phyloP scores from a whole-genome alignment of 164 flowering plant species.

The Nymphaea thermarum region DNA sequence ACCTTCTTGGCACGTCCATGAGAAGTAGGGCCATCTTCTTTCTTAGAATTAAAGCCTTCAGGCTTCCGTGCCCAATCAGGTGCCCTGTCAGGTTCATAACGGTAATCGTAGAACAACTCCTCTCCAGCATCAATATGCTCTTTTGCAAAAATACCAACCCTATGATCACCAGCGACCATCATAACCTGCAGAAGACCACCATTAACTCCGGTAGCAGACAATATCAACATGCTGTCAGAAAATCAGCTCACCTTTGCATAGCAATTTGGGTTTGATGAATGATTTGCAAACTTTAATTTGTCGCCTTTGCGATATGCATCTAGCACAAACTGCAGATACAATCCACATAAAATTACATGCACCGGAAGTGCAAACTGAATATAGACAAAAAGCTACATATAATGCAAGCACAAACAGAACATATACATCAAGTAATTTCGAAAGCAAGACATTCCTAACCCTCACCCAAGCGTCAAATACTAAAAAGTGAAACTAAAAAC shows the following conservation, averaged over 20 bases:
- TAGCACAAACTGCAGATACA: constrained; percentile 59
- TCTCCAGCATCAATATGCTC: constrained; percentile 86
- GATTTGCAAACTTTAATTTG: constrained; percentile 96
- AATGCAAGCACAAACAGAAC: no score
- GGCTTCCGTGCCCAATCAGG: constrained; percentile 91
- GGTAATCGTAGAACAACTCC: constrained; percentile 91
- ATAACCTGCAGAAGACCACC: constrained; percentile 40
- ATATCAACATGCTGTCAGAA: not conserved
- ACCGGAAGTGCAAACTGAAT: not conserved
- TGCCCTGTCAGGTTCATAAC: constrained; percentile 82
- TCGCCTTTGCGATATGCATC: constrained; percentile 98
- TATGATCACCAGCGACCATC: constrained; percentile 95
- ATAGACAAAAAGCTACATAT: not conserved
- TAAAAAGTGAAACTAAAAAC: no score
- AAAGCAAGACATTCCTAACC: no score
- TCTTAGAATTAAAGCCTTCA: constrained; percentile 39
- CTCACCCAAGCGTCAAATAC: no score
- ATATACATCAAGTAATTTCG: no score
- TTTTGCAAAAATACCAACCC: constrained; percentile 92
- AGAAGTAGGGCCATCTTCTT: constrained; percentile 46
- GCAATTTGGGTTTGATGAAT: constrained; percentile 88
- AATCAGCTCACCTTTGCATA: constrained; percentile 61
- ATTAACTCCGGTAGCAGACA: constrained; percentile 2
- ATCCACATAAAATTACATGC: not conserved
- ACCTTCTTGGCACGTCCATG: constrained; percentile 72